Base-by-base conservation (phyloP, 805 yeast species). In the Clavispora fructus region DNA sequence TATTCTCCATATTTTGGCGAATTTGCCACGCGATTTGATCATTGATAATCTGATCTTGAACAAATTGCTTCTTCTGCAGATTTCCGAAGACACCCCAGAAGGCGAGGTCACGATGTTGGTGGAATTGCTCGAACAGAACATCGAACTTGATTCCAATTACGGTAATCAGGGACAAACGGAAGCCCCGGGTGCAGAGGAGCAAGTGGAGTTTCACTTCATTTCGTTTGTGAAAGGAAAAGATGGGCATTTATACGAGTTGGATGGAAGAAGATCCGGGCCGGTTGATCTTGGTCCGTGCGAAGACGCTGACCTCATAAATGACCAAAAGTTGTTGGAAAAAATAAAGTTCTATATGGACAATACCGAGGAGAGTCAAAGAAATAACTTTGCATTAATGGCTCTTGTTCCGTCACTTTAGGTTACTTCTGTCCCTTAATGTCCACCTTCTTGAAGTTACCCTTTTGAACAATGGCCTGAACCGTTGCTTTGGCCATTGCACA, bases 351-450 rank as follows among this genome's bases (percentile, higher is more conserved):
- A 87, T 61, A 78, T 90, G 71, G 73, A 76, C 39, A 64, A 75
- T 42, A 80, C 87, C 6, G 82, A 77, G 53, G 87, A 79, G 16
- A 69, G 65, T 25, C 79, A 82, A 56, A 76, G 76, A 49, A 65
- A 80, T 53, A 79, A 79, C 43, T 90, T 88, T 65, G 85, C 94
- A 9, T 68, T 90, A 60, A 78, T 90, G 69, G 96, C 95, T 0
- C 59, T 88, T 39, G 85, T 80, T 1, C 87, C 89, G 7, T 29
- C 38, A 6, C 38, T 41, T 8, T 41, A 32, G 28, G 7, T 41
- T 63, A 83, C 7, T 82, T 74, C 65, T 91, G 97, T 1, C 98
- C 98, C 69, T 91, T 91, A 51, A 92, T 90, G 60, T 91, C 97
- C 12, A 91, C 82, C 58, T 75, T 83, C 49, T 69, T 78, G 54